Base-by-base conservation (phyloP, 2,329 filamentous ascomycete genomes). In the Pseudogymnoascus verrucosus region DNA sequence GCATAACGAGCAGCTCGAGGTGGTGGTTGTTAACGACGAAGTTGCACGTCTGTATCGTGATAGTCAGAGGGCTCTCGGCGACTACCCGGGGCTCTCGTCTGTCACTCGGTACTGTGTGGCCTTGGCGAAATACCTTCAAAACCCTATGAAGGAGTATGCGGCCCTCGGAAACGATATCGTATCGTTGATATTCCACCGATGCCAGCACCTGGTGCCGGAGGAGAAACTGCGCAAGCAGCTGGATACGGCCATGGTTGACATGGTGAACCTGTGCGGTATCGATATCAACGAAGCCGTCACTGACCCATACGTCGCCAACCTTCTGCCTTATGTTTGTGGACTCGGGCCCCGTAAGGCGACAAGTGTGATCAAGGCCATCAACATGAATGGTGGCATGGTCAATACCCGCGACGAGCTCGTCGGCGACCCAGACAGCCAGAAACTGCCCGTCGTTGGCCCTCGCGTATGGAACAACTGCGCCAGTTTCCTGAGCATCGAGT, bases 241-340 rank as follows among this genome's bases (percentile, higher is more conserved):
- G 14, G 95, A 99, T 71, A 96, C 90, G n/a, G 91, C 93, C 51
- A 90, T 99, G 86, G 93, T 99, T 10, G 95, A 99, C 74, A 96
- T 96, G 83, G 95, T 99, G 69, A 99, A 99, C 74, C 85, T 99
- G 47, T 92, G 93, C 54, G 95, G 95, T 72, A 91, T 99, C 39
- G 91, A 98, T 71, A 89, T 99, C 72, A 96, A 97, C 70, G 93
- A 97, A 68, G 92, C 93, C 12, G 87, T 96, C 63, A 82, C 82
- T 44, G 91, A 97, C 74, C 74, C 86, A 1, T 91, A 95, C 71
- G 89, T 90, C 7, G 91, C 92, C 12, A 95, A 93, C 68, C 82
- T 99, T 1, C 81, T 99, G 39, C 93, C 93, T 3, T 99, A 93
- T 70, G 85, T 99, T 21, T 91, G 91, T 69, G 95, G 95, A 69